Evolutionary conservation across 2,329 filamentous ascomycete genomes (phyloP).

Genomic region (Aspergillus piperis): DNA sequence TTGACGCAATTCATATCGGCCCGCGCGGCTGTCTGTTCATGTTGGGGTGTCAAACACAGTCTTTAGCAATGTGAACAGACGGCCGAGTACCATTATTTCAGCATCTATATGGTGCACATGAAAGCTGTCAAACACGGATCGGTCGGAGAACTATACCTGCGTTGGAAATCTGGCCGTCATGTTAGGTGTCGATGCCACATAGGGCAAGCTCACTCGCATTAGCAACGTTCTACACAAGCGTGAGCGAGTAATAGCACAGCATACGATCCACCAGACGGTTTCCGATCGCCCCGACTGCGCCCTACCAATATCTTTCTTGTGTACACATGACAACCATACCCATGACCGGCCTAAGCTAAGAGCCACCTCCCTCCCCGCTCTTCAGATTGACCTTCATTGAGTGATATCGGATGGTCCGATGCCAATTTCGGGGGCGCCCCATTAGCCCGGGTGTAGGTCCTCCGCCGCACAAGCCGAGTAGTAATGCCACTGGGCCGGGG

Average conservation of each 20-base stretch:
- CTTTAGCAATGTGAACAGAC: not conserved
- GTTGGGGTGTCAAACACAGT: not conserved
- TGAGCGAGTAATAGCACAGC: not conserved
- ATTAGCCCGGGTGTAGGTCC: constrained; percentile 7
- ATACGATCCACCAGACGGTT: not conserved
- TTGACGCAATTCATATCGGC: not conserved
- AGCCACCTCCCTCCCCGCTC: not conserved
- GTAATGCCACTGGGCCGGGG: constrained; percentile 10
- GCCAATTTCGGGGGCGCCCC: not conserved
- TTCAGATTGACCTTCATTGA: not conserved
- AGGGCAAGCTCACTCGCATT: not conserved
- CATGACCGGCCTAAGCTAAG: not conserved
- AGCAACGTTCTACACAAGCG: not conserved
- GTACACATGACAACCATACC: constrained; percentile 6
- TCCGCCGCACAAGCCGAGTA: constrained; percentile 7
- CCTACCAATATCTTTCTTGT: not conserved
- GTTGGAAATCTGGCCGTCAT: not conserved
- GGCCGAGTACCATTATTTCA: not conserved
- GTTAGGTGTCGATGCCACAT: constrained; percentile 1
- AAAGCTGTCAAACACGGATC: constrained; percentile 10
- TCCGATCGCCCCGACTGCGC: not conserved
- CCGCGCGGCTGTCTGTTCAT: not conserved
- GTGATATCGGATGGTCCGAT: constrained; percentile 1
- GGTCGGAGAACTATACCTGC: not conserved
- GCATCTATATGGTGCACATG: not conserved